Conservation (phyloP, 768 basidiomycete species). For the Coprinopsis cinerea region DNA sequence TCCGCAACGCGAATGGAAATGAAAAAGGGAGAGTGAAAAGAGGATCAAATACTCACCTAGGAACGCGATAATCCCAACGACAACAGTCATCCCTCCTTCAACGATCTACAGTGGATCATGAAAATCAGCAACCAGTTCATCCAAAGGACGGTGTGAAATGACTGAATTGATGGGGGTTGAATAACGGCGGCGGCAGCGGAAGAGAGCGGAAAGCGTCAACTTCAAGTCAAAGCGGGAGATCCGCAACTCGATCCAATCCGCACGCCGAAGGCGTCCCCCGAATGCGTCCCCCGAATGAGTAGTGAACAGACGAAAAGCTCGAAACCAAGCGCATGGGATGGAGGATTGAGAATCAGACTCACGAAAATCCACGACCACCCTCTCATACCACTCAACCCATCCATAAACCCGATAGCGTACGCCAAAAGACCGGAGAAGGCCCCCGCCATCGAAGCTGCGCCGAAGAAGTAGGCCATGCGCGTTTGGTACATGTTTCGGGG, state of each 20-base stretch:
- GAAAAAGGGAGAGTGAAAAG: neutral
- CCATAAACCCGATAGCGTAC: constrained; percentile 49
- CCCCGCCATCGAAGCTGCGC: constrained; percentile 57
- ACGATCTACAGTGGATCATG: constrained; percentile 36
- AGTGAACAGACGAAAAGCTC: no score
- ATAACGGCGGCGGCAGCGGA: no score
- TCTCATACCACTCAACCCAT: constrained; percentile 34
- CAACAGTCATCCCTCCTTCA: constrained; percentile 58
- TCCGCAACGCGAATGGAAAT: no score
- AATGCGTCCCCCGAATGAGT: no score
- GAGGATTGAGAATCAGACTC: constrained; percentile 13
- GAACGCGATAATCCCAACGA: constrained; percentile 47
- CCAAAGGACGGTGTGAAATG: no score
- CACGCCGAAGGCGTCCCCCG: no score
- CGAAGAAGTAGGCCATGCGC: constrained; percentile 59
- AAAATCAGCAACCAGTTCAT: neutral
- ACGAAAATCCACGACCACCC: constrained; percentile 73
- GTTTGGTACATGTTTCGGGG: constrained; percentile 54
- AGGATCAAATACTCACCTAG: constrained; percentile 29
- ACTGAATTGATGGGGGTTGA: no score
- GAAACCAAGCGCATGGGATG: no score
- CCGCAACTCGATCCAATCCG: no score
- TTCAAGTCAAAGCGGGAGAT: no score
- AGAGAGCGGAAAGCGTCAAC: no score
- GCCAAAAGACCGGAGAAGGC: constrained; percentile 59